Evolutionary conservation across 257 asterid species (phyloP), one percentile per base, ranked within the genome.

Genomic region (Salvia miltiorrhiza): DNA sequence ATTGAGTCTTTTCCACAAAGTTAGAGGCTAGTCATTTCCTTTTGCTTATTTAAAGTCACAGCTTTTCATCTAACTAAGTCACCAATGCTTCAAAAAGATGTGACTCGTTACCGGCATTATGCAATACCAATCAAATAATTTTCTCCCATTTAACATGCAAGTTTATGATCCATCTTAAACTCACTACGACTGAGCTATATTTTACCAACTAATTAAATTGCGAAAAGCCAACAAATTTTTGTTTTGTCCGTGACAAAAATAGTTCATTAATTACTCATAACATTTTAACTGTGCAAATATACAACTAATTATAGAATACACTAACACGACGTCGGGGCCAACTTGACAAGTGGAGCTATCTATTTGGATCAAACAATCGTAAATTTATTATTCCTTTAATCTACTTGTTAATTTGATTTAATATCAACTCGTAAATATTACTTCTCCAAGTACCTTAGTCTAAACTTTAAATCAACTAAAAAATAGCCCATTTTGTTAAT

Each of bases 51-150:
- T 39, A 37, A 39, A 58, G 54, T 40, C 24, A 19, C 23, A 19
- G 23, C 21, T 43, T 71, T 70, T 33, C 45, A 43, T 62, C 37
- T 1, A 21, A 9, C 9, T 24, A 44, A 45, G 48, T 61, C 49
- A 33, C 40, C 65, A 48, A 20, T 69, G 49, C 21, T 67, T 57
- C 72, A 48, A 67, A 72, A 75, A 67, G 70, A 35, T 32, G 48
- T 44, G 73, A 54, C 70, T 74, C 49, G 8, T 9, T 48, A 53
- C 67, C 78, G 9, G 30, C 69, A 45, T 61, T 75, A 40, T 66
- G 35, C 55, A 26, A 26, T 26, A 26, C 30, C 30, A 26, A 26
- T 4, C 17, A 48, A 3, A 48, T 48, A n/a, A 16, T 7, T 19
- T 48, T 8, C 10, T 45, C 21, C 9, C 4, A 41, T 6, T 4